Evolutionary conservation across 805 yeast species (phyloP).

Genomic region (Priceomyces melissophilus): DNA sequence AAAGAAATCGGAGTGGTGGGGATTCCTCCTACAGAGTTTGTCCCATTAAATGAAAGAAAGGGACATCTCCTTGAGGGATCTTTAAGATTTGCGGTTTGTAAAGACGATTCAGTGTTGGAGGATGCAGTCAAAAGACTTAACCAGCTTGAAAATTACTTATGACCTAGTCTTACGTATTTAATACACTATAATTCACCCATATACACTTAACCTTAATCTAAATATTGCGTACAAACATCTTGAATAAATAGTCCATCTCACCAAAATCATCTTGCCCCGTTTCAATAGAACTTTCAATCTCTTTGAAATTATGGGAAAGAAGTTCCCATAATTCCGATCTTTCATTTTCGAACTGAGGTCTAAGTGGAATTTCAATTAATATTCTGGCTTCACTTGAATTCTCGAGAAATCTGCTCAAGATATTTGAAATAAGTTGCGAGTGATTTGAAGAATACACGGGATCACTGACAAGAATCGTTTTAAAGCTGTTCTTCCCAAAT

Average conservation of each 20-base stretch:
- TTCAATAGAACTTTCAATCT: conserved; percentile 41
- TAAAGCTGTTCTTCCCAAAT: conserved; percentile 36
- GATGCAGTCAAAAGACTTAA: conserved; percentile 78
- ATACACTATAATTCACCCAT: not conserved
- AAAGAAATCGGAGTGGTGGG: conserved; percentile 92
- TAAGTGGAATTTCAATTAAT: conserved; percentile 70
- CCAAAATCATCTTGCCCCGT: conserved; percentile 88
- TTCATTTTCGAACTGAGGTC: conserved; percentile 64
- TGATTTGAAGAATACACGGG: conserved; percentile 85
- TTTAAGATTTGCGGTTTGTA: conserved; percentile 93
- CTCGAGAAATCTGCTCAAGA: conserved; percentile 49
- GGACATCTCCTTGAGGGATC: conserved; percentile 78
- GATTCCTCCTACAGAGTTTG: conserved; percentile 96
- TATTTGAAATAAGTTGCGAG: conserved; percentile 66
- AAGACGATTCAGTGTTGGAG: conserved; percentile 75
- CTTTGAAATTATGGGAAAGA: conserved; percentile 38
- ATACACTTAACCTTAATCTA: not conserved
- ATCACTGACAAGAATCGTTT: conserved; percentile 73
- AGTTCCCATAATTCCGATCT: conserved; percentile 59
- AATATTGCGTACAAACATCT: conserved; percentile 18
- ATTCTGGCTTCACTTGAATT: conserved; percentile 38
- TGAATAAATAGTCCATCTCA: conserved; percentile 54
- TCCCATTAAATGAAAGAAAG: conserved; percentile 54
- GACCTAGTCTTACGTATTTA: conserved; percentile 4
- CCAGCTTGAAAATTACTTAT: conserved; percentile 60